These are phyloP conservation scores for Cryptococcus sp. DNA, from an alignment of 1,284 basidiomycete species.

Conservation along the genomic window DNA sequence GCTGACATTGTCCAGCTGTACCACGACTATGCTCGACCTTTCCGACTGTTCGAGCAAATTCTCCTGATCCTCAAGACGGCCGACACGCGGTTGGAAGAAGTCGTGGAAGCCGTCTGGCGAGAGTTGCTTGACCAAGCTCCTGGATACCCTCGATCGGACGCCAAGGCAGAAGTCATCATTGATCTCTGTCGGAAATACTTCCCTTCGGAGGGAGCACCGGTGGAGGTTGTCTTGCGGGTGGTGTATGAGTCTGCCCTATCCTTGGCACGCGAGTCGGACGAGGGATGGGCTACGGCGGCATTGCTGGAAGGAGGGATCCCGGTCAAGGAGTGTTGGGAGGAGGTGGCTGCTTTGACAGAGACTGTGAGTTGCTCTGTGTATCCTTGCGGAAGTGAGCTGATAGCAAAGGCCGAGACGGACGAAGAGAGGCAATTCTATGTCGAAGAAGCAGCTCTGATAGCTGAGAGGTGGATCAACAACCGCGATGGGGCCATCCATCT, in stretches of 20 bases:
- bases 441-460: conserved; percentile 35
- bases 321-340: conserved; percentile 37
- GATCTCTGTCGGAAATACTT: conserved; percentile 77
- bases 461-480: conserved; percentile 17
- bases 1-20: conserved; percentile 59
- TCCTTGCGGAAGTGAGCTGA: conserved; percentile 2
- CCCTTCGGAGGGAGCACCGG: conserved; percentile 85
- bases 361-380: conserved; percentile 17
- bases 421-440: conserved; percentile 36
- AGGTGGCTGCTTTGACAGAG: conserved; percentile 26
- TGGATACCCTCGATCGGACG: conserved; percentile 14
- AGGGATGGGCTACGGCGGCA: conserved; percentile 33
- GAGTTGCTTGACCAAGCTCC: conserved; percentile 61
- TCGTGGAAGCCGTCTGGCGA: conserved; percentile 82
- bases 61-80: conserved; percentile 89
- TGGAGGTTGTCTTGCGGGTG: conserved; percentile 46
- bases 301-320: conserved; percentile 35
- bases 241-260: conserved; percentile 25
- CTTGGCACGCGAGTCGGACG: not conserved
- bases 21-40: conserved; percentile 79
- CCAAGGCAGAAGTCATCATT: conserved; percentile 50
- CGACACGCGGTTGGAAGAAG: conserved; percentile 76
- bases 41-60: conserved; percentile 76
- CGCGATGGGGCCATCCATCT: conserved; percentile 31
- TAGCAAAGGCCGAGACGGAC: conserved; percentile 7